Base-by-base conservation (phyloP, 768 basidiomycete species). In the Phlebiopsis flavidoalba region DNA sequence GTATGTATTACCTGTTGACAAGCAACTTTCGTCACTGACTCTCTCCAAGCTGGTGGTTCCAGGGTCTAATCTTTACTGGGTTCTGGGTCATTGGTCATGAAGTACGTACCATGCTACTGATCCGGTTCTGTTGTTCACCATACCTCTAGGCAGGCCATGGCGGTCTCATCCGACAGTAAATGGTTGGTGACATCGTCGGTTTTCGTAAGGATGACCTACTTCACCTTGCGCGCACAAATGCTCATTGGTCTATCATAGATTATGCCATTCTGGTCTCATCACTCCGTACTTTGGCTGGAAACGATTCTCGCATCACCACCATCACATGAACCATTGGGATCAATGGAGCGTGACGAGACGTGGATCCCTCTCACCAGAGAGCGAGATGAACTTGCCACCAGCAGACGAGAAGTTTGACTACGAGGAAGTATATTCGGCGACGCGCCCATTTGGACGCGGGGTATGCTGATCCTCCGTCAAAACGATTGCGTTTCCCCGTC, bases 211-310 rank as follows among this genome's bases (percentile, higher is more conserved):
- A 49, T 14, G 53, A n/a, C n/a, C 22, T 26, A 8, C 11, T 2
- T 7, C 7, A 24, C 21, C 17, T 49, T n/a, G 4, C 24, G 48
- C 15, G 48, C 17, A 19, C 24, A 26, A 48, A 43, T 43, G 40
- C 17, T 47, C 12, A 19, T 12, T 21, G 4, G 7, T 8, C 22
- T 19, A 8, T 31, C 7, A 4, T 15, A 60, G 59, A 31, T n/a
- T 61, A 12, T 31, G 51, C 8, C 63, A 64, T 37, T 57, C 63
- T 24, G n/a, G 36, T 6, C 35, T 64, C 21, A 47, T 37, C 53
- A 61, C 57, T 17, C 60, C 68, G 75, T 59, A 78, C 77, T 17
- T 78, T 78, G 43, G 56, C 46, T 64, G 63, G 63, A 37, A 47
- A n/a, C n/a, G 33, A 37, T 58, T n/a, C 47, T 52, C 55, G n/a